Base-by-base conservation (phyloP, 2,329 filamentous ascomycete genomes). In the Metarhizium humberi region DNA sequence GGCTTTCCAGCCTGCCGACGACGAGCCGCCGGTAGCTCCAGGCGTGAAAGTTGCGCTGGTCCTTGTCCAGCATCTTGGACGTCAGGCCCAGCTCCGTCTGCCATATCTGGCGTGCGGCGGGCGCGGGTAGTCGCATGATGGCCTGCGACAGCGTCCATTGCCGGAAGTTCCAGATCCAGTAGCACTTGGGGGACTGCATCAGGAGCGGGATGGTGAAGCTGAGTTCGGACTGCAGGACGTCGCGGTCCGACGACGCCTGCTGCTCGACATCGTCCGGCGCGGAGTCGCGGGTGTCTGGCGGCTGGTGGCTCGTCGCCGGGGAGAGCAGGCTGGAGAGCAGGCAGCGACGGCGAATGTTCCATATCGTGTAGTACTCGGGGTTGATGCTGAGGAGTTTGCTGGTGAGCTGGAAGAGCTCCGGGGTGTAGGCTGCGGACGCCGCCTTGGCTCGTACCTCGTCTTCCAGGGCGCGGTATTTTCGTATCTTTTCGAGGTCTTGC, bases 101-200 rank as follows among this genome's bases (percentile, higher is more conserved):
- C 94, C 94, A 99, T 51, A 96, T 76, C 43, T 77, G 72, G 25
- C 80, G 78, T 2, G 90, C 82, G 16, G 74, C 66, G 0, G 74
- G 56, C 1, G 71, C 59, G 2, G 83, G 79, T 10, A 96, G 75
- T 18, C 85, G 76, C 13, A 77, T 68, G 50, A 87, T 88, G 38
- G 85, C 85, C 68, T 90, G 82, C 54, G 86, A 76, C 14, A 99
- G 76, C 3, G 92, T 75, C 92, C 94, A 99, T 49, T 87, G 73
- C 32, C 94, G 86, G 71, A 96, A 92, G 63, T 96, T 95, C 94
- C 94, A 99, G 65, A 99, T 92, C 92, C 94, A 97, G 75, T 99
- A 99, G 77, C 94, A 97, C 70, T 99, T 99, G 6, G 94, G 94
- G 61, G 84, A 92, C 61, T 90, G 84, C 60, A 89, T 80, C 51